Percentiles rank a stretch among this genome's conserved stretches.
Conservation (phyloP, 192 early-diverging fungal genomes). For the Entophlyctis helioformis region DNA sequence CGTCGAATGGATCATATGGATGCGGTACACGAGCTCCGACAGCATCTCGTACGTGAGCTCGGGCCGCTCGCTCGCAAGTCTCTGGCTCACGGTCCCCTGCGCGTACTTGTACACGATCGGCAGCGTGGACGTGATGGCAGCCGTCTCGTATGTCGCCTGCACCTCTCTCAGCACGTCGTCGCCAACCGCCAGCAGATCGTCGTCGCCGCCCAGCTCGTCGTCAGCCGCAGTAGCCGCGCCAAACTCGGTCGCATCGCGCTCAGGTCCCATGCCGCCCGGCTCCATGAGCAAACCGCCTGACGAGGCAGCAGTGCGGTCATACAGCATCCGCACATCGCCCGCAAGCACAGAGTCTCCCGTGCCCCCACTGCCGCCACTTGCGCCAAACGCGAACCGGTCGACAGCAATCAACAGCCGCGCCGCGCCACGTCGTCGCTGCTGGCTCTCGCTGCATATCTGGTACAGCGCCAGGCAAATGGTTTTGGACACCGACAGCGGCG, state of each 20-base stretch:
- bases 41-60: slow-evolving; percentile 50
- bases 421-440: slow-evolving; percentile 56
- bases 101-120: slow-evolving; percentile 71
- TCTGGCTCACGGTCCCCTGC: slow-evolving; percentile 54
- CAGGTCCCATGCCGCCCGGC: too few relatives aligned
- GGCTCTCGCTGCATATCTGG: slow-evolving; percentile 62
- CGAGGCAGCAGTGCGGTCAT: too few relatives aligned
- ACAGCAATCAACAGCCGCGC: slow-evolving; percentile 58
- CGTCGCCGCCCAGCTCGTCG: too few relatives aligned
- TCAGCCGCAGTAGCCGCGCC: too few relatives aligned
- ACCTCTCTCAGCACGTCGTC: slow-evolving; percentile 15
- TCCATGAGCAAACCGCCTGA: too few relatives aligned
- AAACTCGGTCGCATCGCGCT: too few relatives aligned
- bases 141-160: slow-evolving; percentile 24
- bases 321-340: too few relatives aligned
- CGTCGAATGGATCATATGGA: neutral
- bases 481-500: too few relatives aligned
- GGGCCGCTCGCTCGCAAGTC: slow-evolving; percentile 50
- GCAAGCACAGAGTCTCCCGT: too few relatives aligned
- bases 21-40: neutral
- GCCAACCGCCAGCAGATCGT: too few relatives aligned
- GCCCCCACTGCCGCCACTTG: too few relatives aligned
- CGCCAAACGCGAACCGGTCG: slow-evolving; percentile 28
- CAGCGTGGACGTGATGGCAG: slow-evolving; percentile 56
- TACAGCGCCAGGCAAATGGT: slow-evolving; percentile 61